phyloP scores from a whole-genome alignment of 2,329 filamentous ascomycete species.

The Podosphaera xanthii region DNA sequence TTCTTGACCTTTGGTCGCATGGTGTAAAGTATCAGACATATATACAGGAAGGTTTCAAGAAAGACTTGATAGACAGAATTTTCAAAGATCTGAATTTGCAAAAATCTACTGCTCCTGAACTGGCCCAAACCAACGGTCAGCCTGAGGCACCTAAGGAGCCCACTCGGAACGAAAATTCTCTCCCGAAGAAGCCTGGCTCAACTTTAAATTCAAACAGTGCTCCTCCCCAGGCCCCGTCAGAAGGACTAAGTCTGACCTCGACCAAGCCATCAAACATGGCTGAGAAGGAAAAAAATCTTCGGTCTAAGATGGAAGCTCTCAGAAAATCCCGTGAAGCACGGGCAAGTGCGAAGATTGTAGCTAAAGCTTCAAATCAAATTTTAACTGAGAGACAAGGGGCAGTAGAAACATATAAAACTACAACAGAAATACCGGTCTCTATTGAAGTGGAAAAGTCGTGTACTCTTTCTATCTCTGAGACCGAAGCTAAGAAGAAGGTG shows the following conservation, averaged over 20 bases:
- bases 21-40: slow-evolving; percentile 56
- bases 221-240: not conserved
- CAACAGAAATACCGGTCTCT: not conserved
- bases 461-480: not conserved
- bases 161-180: not conserved
- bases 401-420: not conserved
- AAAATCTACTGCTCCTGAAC: not conserved
- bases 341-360: slow-evolving; percentile 17
- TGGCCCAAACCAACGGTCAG: not conserved
- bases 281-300: slow-evolving; percentile 49
- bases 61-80: slow-evolving; percentile 34
- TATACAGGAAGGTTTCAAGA: slow-evolving; percentile 48
- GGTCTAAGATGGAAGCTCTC: slow-evolving; percentile 58
- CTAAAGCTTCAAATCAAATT: not conserved
- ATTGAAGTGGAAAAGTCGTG: not conserved
- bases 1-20: slow-evolving; percentile 38
- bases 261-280: slow-evolving; percentile 22
- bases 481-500: not conserved
- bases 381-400: not conserved
- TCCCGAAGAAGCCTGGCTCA: not conserved
- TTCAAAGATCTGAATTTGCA: slow-evolving; percentile 44
- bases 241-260: slow-evolving; percentile 25
- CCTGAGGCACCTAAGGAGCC: not conserved
- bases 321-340: slow-evolving; percentile 31
- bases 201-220: not conserved